Base-by-base conservation (phyloP, 2,329 filamentous ascomycete species). In the Penicillium sp. region DNA sequence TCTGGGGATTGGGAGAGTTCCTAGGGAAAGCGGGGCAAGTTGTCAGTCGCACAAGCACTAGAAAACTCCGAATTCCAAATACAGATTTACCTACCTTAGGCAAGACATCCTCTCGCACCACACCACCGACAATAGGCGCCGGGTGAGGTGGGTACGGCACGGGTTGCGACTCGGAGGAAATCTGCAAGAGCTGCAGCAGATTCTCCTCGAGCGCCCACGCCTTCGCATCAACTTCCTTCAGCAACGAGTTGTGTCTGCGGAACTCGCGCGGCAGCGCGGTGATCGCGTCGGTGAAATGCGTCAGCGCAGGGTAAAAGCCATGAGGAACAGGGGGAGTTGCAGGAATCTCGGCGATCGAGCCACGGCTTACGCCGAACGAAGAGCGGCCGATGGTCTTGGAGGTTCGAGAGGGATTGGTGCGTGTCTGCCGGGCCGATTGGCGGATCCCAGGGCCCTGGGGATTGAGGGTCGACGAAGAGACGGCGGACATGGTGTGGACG, bases 181-280 rank as follows among this genome's bases (percentile, higher is more conserved):
- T 60, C 60, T 75, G 83, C 68, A 96, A 86, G 62, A 96, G 83
- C 71, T 89, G 85, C 71, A 90, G 88, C 59, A 99, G 84, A 71
- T 89, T 85, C 69, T 95, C 90, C 75, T 96, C 92, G 6, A 95
- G 90, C 28, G 88, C 88, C 77, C 93, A 95, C 65, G 96, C 90
- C 79, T 99, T 99, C 63, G 94, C 94, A 80, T 99, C 95, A 50
- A 98, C 95, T 79, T 99, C 95, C 76, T 97, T 97, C 67, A 99
- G 83, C 58, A 98, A 85, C 37, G 94, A 97, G 69, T 96, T 96
- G 76, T 99, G 94, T 73, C 92, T 89, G 68, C 96, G 92, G 53
- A 97, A 91, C 79, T 99, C 95, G 75, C 93, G 93, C 4, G 95
- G 95, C 28, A 99, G 86, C 41, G 94, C 93, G 54, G 92, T 89